Base-by-base conservation (phyloP, 2,329 filamentous ascomycete genomes). In the Alternaria arbusti region DNA sequence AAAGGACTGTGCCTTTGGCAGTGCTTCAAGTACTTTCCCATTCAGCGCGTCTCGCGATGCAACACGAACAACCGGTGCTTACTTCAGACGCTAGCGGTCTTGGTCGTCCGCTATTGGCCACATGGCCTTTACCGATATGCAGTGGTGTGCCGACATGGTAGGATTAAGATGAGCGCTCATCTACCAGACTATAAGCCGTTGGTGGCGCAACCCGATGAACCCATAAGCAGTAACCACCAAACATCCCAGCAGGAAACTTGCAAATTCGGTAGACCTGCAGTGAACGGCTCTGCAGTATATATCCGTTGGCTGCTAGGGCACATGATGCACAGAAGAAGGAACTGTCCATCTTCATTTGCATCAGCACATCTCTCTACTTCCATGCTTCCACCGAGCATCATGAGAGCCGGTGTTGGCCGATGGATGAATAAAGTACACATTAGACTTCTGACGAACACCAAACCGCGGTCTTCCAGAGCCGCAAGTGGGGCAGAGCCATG, bases 401-500 rank as follows among this genome's bases (percentile, higher is more conserved):
- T 54, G 11, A 15, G 26, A 54, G 28, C 20, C 40, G 22, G 32
- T 17, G 20, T 46, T 47, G 49, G 15, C 57, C 22, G 26, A 47
- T 12, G 44, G 30, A 20, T 20, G 30, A 17, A 20, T 26, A 30
- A 30, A 13, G 17, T 22, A 47, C 30, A 30, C 30, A 9, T 44
- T 26, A n/a, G 25, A 49, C 30, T 8, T 30, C 11, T 44, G 22
- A 44, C 28, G 28, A 57, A 56, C 47, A 56, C 44, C 13, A 36
- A 25, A 40, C 36, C 30, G 23, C n/a, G 15, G 44, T 45, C 51
- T 25, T 25, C 20, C 25, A 15, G 46, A 46, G 59, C 54, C 54
- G 59, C 54, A 61, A 36, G 59, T 61, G 59, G 54, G 54, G 54
- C 54, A 51, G 13, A 50, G 22, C 26, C 36, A 28, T 30, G 15